A percentile compares a stretch with the other conserved stretches of the same genome.
phyloP scores from a whole-genome alignment of 2,329 filamentous ascomycete genomes.

The Xenoacremonium recifei region DNA sequence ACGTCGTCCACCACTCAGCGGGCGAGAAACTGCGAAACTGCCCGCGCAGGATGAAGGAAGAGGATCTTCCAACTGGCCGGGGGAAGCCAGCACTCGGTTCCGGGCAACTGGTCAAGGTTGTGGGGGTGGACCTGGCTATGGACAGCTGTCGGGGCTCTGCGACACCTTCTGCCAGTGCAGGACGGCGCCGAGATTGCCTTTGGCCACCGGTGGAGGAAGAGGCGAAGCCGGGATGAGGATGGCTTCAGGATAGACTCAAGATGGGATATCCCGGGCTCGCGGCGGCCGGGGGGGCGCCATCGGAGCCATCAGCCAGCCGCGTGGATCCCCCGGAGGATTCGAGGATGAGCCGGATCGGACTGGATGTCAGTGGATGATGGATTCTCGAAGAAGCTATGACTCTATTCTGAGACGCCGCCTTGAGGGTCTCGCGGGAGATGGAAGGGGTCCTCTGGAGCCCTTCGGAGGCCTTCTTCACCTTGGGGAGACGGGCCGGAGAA shows the following conservation, averaged over 20 bases:
- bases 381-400: background rate
- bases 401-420: conserved; percentile 16
- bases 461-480: background rate
- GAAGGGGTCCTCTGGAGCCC: conserved; percentile 17
- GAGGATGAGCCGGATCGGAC: conserved; percentile 10
- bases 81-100: conserved; percentile 19
- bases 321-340: background rate
- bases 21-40: background rate
- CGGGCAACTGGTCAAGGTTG: conserved; percentile 23
- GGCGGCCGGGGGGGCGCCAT: background rate
- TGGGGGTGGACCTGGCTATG: conserved; percentile 27
- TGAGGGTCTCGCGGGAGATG: conserved; percentile 20
- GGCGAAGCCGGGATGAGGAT: conserved; percentile 11
- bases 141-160: conserved; percentile 12
- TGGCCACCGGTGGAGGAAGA: conserved; percentile 14
- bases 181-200: conserved; percentile 13
- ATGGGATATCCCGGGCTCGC: background rate
- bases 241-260: no score
- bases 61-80: background rate
- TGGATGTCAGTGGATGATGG: conserved; percentile 6
- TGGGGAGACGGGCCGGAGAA: background rate
- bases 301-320: background rate
- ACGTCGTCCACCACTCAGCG: conserved; percentile 9
- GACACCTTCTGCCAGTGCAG: background rate
- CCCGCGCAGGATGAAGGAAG: background rate